Evolutionary conservation across 2,329 filamentous ascomycete genomes (phyloP).

Genomic region (Fusarium sp.): DNA sequence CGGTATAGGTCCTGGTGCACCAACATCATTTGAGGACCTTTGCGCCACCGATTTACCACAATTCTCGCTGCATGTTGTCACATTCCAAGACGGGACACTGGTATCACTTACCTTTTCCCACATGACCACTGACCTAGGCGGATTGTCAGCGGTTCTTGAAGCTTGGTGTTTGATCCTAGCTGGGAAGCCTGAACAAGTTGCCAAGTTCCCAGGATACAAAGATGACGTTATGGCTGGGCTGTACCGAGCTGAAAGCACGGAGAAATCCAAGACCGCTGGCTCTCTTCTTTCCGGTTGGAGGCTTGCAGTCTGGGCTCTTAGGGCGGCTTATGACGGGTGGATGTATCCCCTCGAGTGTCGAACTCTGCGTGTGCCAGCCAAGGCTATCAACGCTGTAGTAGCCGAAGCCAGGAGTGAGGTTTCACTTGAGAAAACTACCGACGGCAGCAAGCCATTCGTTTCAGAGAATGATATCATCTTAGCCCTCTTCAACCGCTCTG

Average conservation of each 20-base stretch:
- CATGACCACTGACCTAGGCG: background rate
- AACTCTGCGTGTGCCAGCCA: background rate
- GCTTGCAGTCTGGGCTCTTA: background rate
- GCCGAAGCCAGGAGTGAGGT: background rate
- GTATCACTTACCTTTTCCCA: background rate
- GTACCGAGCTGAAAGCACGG: background rate
- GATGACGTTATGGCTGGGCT: background rate
- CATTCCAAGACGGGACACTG: background rate
- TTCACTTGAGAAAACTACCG: background rate
- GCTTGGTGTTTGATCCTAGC: background rate
- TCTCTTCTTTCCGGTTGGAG: background rate
- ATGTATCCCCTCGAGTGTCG: background rate
- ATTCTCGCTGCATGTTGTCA: background rate
- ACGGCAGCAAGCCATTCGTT: background rate
- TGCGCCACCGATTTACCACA: background rate
- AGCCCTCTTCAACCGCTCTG: background rate
- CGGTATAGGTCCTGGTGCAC: background rate
- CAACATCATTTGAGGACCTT: background rate
- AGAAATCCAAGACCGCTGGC: accelerated
- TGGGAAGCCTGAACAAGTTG: background rate
- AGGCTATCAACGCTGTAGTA: background rate
- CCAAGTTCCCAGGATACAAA: background rate
- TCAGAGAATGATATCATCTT: background rate
- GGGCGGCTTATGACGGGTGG: background rate
- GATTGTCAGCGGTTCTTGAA: background rate